Evolutionary conservation across 192 early-diverging fungal genomes (phyloP).

Genomic region (Podila minutissima): DNA sequence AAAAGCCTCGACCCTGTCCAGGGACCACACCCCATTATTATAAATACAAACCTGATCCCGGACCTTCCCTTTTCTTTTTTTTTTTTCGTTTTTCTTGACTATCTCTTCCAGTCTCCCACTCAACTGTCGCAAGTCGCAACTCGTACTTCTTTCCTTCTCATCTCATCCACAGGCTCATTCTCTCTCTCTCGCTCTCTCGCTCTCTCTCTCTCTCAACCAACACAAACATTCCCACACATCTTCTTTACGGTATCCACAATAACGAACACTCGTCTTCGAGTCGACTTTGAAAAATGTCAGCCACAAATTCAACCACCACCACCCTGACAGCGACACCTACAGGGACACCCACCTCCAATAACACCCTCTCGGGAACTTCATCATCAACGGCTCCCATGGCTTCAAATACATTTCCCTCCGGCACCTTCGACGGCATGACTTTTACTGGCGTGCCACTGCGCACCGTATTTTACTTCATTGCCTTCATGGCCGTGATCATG

Average conservation of each 20-base stretch:
- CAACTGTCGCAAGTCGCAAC: background rate
- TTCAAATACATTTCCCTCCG: background rate
- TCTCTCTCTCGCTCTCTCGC: background rate
- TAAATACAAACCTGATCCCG: too few species aligned
- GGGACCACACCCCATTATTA: too few species aligned
- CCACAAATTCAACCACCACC: background rate
- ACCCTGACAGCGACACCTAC: background rate
- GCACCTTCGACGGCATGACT: background rate
- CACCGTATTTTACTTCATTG: conserved; percentile 27
- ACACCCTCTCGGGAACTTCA: background rate
- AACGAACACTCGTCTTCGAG: background rate
- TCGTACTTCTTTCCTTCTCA: background rate
- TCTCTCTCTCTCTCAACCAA: background rate
- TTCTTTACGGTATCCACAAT: background rate
- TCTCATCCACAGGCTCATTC: background rate
- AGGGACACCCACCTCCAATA: background rate
- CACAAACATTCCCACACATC: background rate
- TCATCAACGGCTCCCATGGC: background rate
- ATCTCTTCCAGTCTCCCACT: background rate
- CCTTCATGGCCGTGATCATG: conserved; percentile 15
- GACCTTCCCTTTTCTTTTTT: too few species aligned
- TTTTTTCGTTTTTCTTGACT: too few species aligned
- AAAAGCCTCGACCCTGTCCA: too few species aligned
- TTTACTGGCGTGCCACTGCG: conserved; percentile 1
- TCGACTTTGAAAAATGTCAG: too few species aligned